Evolutionary conservation across 257 asterid species (phyloP).

Genomic region (Jacaranda mimosifolia): DNA sequence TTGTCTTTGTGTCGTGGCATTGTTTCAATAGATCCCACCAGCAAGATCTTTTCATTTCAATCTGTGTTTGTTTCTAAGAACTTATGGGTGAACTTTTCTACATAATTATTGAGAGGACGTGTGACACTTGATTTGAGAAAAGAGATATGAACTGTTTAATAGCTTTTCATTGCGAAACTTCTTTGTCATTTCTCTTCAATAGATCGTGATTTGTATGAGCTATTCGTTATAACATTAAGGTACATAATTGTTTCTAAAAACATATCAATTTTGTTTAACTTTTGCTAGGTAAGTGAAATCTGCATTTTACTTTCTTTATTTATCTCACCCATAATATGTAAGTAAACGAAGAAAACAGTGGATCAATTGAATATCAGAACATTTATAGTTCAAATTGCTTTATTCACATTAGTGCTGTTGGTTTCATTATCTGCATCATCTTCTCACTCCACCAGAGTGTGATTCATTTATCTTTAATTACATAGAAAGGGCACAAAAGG

Average conservation of each 20-base stretch:
- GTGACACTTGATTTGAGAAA: no score
- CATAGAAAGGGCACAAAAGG: neutral
- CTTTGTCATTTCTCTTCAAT: neutral
- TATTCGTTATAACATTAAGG: neutral
- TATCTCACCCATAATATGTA: neutral
- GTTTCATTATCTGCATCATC: neutral
- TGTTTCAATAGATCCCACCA: no score
- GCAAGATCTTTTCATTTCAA: no score
- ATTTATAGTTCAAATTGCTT: neutral
- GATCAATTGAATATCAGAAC: neutral
- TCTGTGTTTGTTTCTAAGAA: no score
- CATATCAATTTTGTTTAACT: neutral
- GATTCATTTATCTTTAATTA: neutral
- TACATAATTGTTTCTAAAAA: neutral
- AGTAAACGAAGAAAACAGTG: neutral
- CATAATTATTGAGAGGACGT: no score
- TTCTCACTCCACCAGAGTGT: neutral
- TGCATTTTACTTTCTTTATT: neutral
- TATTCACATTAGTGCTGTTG: neutral
- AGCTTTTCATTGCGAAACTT: neutral
- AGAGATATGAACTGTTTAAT: neutral
- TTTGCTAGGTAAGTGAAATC: neutral
- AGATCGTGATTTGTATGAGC: neutral
- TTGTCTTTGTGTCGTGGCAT: no score
- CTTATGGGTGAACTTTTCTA: no score